phyloP scores from a whole-genome alignment of 2,329 filamentous ascomycete genomes.

The Cephalotrichum gorgonifer region DNA sequence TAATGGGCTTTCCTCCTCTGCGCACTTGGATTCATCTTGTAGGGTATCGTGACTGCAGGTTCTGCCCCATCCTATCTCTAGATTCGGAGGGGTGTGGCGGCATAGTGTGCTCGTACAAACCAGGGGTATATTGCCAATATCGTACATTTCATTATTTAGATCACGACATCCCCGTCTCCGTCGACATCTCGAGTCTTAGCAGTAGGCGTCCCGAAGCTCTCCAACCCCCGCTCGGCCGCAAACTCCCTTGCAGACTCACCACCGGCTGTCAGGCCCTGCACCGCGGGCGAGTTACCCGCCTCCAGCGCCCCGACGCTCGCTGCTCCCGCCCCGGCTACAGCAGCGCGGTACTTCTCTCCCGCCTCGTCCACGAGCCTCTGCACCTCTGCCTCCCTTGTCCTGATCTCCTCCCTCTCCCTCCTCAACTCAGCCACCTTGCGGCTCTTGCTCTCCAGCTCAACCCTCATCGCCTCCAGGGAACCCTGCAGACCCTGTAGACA shows the following conservation, averaged over 20 bases:
- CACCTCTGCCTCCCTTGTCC: constrained; percentile 64
- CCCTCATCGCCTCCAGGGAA: constrained; percentile 53
- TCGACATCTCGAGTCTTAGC: constrained; percentile 12
- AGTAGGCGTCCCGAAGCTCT: constrained; percentile 34
- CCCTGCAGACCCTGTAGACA: constrained; percentile 54
- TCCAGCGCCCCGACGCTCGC: constrained; percentile 2
- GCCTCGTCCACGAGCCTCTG: constrained; percentile 74
- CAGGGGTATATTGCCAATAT: background rate
- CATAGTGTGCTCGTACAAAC: background rate
- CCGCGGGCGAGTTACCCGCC: constrained; percentile 9
- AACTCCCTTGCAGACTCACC: too few relatives aligned
- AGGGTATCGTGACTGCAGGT: too few relatives aligned
- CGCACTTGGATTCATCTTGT: too few relatives aligned
- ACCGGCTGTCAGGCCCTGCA: constrained; percentile 7
- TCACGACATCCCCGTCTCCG: background rate
- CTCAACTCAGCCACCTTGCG: constrained; percentile 55
- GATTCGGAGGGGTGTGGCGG: background rate
- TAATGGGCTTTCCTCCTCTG: too few relatives aligned
- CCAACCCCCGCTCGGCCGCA: constrained; percentile 28
- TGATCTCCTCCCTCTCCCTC: constrained; percentile 58
- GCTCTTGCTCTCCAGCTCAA: constrained; percentile 48
- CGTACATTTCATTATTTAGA: background rate
- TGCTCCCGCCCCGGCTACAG: constrained; percentile 20
- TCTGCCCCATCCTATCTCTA: background rate
- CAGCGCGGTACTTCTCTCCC: constrained; percentile 50